phyloP scores from a whole-genome alignment of 1,139 yeast species.

The Scheffersomyces titani region DNA sequence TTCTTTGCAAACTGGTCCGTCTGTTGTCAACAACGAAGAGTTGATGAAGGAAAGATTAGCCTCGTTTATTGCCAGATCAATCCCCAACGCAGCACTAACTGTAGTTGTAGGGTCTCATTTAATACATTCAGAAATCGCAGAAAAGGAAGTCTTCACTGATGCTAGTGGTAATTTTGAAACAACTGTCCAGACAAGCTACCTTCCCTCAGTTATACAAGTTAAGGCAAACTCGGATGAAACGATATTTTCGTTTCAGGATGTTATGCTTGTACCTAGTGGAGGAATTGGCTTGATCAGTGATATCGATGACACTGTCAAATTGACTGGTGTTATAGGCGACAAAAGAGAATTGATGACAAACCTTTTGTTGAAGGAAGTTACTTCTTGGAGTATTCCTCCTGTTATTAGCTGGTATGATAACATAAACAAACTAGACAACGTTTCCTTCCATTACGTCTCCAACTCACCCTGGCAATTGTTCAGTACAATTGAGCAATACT shows the following conservation, averaged over 20 bases:
- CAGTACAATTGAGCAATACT: constrained; percentile 62
- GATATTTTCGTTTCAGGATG: constrained; percentile 47
- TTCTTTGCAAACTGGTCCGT: constrained; percentile 10
- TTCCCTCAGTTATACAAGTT: constrained; percentile 53
- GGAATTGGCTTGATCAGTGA: constrained; percentile 85
- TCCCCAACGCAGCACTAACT: constrained; percentile 54
- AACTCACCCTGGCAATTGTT: constrained; percentile 93
- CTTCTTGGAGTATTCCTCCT: constrained; percentile 70
- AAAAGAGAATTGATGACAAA: constrained; percentile 80
- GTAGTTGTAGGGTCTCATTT: constrained; percentile 49
- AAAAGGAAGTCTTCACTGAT: constrained; percentile 48
- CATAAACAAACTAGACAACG: constrained; percentile 36
- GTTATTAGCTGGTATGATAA: constrained; percentile 69
- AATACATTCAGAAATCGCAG: constrained; percentile 15
- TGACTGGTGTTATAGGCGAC: constrained; percentile 88
- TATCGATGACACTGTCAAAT: constrained; percentile 90
- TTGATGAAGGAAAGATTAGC: constrained; percentile 56
- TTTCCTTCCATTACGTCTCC: constrained; percentile 85
- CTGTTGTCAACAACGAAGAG: constrained; percentile 26
- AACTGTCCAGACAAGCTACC: constrained; percentile 50
- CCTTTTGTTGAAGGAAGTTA: constrained; percentile 65
- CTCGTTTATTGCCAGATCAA: constrained; percentile 59
- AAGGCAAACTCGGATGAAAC: constrained; percentile 44
- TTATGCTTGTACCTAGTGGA: constrained; percentile 38
- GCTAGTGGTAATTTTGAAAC: constrained; percentile 58